Percentiles rank a stretch among this genome's conserved stretches.
Evolutionary conservation across 73 alveolate species (phyloP).

Genomic region (Halteria grandinella): DNA sequence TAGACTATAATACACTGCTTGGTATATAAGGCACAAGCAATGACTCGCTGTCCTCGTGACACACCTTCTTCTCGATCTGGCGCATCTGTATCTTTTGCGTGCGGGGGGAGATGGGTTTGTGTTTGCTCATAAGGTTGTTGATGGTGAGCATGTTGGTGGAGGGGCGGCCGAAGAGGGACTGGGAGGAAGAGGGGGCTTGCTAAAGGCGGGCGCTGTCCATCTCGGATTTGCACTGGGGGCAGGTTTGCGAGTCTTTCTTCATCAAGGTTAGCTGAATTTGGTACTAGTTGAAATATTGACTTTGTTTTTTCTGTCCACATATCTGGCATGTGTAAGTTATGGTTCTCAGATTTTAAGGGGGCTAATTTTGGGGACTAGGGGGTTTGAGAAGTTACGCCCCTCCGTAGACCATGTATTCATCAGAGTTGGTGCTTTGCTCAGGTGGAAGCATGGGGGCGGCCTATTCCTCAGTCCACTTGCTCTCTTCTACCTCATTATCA

Average conservation of each 20-base stretch:
- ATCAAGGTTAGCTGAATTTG: background rate
- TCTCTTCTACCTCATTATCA: background rate
- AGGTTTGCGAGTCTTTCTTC: slow-evolving; percentile 7
- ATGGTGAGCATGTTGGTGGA: no score
- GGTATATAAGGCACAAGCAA: slow-evolving; percentile 7
- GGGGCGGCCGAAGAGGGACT: no score
- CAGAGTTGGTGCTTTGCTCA: no score
- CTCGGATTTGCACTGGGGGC: background rate
- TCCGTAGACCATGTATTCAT: no score
- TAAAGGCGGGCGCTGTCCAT: slow-evolving; percentile 11
- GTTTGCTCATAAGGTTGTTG: background rate
- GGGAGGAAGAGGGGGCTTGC: slow-evolving; percentile 27
- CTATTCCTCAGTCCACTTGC: no score
- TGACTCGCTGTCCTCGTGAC: slow-evolving; percentile 13
- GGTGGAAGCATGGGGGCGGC: no score
- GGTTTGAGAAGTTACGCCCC: no score
- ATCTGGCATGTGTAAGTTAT: slow-evolving; percentile 26
- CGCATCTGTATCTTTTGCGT: slow-evolving; percentile 8
- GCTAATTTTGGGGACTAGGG: background rate
- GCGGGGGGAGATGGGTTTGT: background rate
- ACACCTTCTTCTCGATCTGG: slow-evolving; percentile 27
- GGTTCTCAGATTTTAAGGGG: background rate
- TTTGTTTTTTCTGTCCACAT: slow-evolving; percentile 13
- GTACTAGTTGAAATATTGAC: background rate
- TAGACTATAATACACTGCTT: background rate